These are phyloP conservation scores for Porcisia deanei DNA, from an alignment of 208 protist genomes.

Conservation along the genomic window DNA sequence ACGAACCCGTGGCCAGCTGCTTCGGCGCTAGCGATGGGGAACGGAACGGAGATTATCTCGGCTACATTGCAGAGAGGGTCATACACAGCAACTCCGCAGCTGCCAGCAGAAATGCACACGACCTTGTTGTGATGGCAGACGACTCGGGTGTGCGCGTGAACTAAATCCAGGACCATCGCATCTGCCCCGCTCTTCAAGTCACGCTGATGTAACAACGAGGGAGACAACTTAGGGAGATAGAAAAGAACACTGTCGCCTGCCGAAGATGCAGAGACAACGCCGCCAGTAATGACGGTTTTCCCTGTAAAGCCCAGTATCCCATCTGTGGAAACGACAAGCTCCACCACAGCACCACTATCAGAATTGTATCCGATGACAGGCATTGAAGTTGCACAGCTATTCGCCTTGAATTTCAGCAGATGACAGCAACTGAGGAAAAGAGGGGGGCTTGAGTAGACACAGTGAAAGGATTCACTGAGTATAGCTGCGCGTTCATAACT, in stretches of 20 bases:
- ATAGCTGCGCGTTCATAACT: too few relatives aligned
- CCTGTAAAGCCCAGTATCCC: slow-evolving; percentile 1
- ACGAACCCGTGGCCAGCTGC: slow-evolving; percentile 78
- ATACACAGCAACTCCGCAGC: slow-evolving; percentile 39
- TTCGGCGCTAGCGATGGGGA: slow-evolving; percentile 38
- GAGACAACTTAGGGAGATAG: slow-evolving; percentile 36
- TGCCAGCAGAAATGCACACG: slow-evolving; percentile 37
- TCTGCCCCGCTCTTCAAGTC: slow-evolving; percentile 4
- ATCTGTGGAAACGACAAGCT: slow-evolving; percentile 7
- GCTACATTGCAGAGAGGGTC: slow-evolving; percentile 56
- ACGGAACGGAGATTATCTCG: slow-evolving; percentile 46
- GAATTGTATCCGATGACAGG: slow-evolving; percentile 25
- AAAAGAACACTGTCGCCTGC: slow-evolving; percentile 46
- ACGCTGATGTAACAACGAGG: slow-evolving; percentile 30
- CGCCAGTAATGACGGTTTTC: slow-evolving; percentile 15
- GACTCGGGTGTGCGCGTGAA: slow-evolving; percentile 31
- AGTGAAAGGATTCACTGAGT: neutral
- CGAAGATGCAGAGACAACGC: slow-evolving; percentile 25
- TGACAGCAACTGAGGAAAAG: neutral
- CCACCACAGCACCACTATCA: slow-evolving; percentile 22
- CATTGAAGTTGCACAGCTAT: slow-evolving; percentile 1
- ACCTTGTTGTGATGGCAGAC: slow-evolving; percentile 67
- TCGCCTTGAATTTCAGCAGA: too few relatives aligned
- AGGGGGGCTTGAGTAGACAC: neutral
- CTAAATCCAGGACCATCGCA: slow-evolving; percentile 22